These are phyloP conservation scores for Sclerotinia borealis DNA, from an alignment of 2,329 filamentous ascomycete genomes.

Conservation along the genomic window DNA sequence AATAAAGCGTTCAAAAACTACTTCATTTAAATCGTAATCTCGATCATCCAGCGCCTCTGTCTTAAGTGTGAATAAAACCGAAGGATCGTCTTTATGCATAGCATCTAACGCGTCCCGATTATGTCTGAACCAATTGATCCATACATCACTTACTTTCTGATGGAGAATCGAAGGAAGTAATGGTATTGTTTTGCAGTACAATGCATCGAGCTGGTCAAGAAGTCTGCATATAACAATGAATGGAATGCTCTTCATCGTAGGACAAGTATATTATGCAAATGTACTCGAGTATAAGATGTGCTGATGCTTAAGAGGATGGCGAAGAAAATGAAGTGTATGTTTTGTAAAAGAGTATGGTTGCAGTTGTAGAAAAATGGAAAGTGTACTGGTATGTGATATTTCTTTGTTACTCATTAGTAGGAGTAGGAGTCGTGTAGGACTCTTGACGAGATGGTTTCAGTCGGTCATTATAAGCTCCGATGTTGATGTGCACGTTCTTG, in stretches of 20 bases:
- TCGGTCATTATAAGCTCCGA: background rate
- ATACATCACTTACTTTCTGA: slow-evolving; percentile 51
- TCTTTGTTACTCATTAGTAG: background rate
- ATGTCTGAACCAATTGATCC: slow-evolving; percentile 62
- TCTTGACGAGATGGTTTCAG: background rate
- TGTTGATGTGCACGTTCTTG: background rate
- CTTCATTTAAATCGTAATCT: slow-evolving; percentile 64
- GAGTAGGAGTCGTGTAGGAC: background rate
- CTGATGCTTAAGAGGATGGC: background rate
- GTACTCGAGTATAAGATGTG: background rate
- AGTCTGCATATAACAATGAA: slow-evolving; percentile 71
- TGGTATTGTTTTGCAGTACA: slow-evolving; percentile 34
- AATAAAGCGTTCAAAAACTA: slow-evolving; percentile 59
- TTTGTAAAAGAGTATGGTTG: background rate
- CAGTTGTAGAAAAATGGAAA: background rate
- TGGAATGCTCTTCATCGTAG: slow-evolving; percentile 46
- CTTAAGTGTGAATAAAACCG: background rate
- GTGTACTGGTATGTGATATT: background rate
- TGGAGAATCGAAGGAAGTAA: slow-evolving; percentile 32
- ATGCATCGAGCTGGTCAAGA: slow-evolving; percentile 58
- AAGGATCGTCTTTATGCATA: background rate
- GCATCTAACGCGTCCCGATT: slow-evolving; percentile 55
- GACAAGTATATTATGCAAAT: slow-evolving; percentile 4
- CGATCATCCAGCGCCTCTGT: slow-evolving; percentile 63
- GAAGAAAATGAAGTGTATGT: background rate